Base-by-base conservation (phyloP, 1,284 basidiomycete species). In the Cutaneotrichosporon arboriforme region DNA sequence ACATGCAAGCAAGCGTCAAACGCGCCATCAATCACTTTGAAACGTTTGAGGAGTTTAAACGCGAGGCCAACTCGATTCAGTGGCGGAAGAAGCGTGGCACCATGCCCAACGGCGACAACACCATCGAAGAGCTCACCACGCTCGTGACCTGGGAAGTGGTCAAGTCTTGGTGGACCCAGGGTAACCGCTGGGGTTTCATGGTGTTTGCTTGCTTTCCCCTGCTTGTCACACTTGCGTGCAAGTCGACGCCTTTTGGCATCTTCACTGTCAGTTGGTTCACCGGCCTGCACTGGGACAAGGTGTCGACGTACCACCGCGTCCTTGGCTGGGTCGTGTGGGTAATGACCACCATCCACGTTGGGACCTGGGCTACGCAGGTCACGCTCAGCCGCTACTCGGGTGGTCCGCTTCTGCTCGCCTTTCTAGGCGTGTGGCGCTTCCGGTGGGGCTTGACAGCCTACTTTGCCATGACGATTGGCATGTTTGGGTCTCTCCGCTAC, bases 131-230 rank as follows among this genome's bases (percentile, higher is more conserved):
- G n/a, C 36, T 51, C 14, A 43, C 21, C 10, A 51, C 49, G 17
- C 36, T 38, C 13, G 49, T 51, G 3, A 33, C 36, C 8, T 51
- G 49, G 49, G 33, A 40, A 13, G 39, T 47, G 8, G 46, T 83
- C 90, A 88, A 88, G 69, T 80, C 84, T 1, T 83, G 83, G 76
- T 92, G 90, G 90, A 86, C 87, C 0, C 77, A 82, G 0, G 86
- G 85, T 13, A 82, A 82, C 31, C 79, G 89, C 21, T 81, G 84
- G 9, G 89, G 89, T 1, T 78, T 86, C 55, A 84, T 90, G 53
- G 83, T 86, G 4, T 90, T 88, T 65, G 83, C 87, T 1, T 78
- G 90, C 31, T 78, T 88, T 35, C 89, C 89, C 0, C 78, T 91
- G 17, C 83, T 83, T 51, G 78, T 91, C 51, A 77, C 88, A 9